A percentile compares a stretch with the other conserved stretches of the same genome.
Conservation (phyloP, 2,329 filamentous ascomycete species). For the Aspergillus clavatus region DNA sequence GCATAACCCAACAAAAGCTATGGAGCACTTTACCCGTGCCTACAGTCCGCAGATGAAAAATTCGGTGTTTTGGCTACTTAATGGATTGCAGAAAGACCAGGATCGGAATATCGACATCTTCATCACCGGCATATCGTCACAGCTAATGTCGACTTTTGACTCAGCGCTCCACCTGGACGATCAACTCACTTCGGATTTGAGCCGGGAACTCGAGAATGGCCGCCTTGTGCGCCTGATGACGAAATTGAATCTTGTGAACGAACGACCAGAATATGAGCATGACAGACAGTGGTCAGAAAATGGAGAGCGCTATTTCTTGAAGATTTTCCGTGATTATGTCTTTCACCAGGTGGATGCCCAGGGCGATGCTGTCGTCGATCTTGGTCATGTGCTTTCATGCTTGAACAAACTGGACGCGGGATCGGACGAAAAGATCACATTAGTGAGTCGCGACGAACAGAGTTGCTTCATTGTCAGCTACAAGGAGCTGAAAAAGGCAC, state of each 20-base stretch:
- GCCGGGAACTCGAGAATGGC: slow-evolving; percentile 82
- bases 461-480: slow-evolving; percentile 84
- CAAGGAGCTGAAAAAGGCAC: slow-evolving; percentile 70
- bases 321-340: slow-evolving; percentile 93
- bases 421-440: slow-evolving; percentile 74
- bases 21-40: slow-evolving; percentile 70
- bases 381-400: slow-evolving; percentile 80
- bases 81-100: slow-evolving; percentile 55
- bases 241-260: slow-evolving; percentile 84
- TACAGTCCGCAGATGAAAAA: slow-evolving; percentile 77
- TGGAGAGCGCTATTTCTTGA: slow-evolving; percentile 85
- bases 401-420: slow-evolving; percentile 92
- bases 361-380: slow-evolving; percentile 75
- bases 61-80: slow-evolving; percentile 75
- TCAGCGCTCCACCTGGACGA: slow-evolving; percentile 75
- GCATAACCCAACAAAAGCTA: slow-evolving; percentile 62
- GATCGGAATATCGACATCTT: slow-evolving; percentile 74
- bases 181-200: slow-evolving; percentile 65
- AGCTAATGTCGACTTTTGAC: slow-evolving; percentile 71
- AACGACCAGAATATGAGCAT: slow-evolving; percentile 77
- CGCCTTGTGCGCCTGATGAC: slow-evolving; percentile 72
- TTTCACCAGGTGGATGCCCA: slow-evolving; percentile 91
- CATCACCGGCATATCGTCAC: slow-evolving; percentile 69
- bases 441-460: slow-evolving; percentile 87
- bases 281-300: slow-evolving; percentile 83